Percentiles rank a stretch among this genome's conserved stretches.
These are phyloP conservation scores for Metarhizium robertsii DNA, from an alignment of 2,329 filamentous ascomycete genomes.

Conservation along the genomic window DNA sequence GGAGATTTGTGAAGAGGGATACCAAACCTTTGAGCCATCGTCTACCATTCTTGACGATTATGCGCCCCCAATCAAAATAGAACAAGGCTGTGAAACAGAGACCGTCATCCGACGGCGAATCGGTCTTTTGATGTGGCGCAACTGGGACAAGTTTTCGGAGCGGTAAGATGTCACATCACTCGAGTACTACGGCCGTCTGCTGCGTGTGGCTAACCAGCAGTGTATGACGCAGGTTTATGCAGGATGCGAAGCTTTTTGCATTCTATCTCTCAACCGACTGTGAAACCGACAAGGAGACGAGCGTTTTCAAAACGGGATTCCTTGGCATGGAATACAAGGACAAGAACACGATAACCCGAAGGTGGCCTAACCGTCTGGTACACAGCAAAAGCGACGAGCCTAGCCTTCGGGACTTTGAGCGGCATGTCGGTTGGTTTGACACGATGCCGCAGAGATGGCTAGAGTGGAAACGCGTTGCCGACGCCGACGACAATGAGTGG, in stretches of 20 bases:
- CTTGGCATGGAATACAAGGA: slow-evolving; percentile 10
- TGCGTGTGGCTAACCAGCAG: neutral
- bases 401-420: slow-evolving; percentile 11
- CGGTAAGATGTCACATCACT: slow-evolving; percentile 5
- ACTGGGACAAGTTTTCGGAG: slow-evolving; percentile 15
- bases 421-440: slow-evolving; percentile 14
- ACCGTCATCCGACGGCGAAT: slow-evolving; percentile 9
- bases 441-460: slow-evolving; percentile 14
- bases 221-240: neutral
- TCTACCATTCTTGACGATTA: neutral
- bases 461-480: slow-evolving; percentile 16
- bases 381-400: slow-evolving; percentile 6
- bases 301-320: slow-evolving; percentile 9
- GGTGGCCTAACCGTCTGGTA: slow-evolving; percentile 15
- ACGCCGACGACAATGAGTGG: slow-evolving; percentile 3
- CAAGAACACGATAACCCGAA: slow-evolving; percentile 13
- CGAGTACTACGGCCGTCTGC: neutral
- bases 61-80: neutral
- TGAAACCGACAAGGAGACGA: neutral
- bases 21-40: neutral
- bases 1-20: neutral
- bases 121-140: slow-evolving; percentile 14
- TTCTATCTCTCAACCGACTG: neutral
- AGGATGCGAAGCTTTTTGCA: neutral
- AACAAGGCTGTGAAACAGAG: neutral